Base-by-base conservation (phyloP, 2,329 filamentous ascomycete species). In the Pseudopithomyces chartarum region DNA sequence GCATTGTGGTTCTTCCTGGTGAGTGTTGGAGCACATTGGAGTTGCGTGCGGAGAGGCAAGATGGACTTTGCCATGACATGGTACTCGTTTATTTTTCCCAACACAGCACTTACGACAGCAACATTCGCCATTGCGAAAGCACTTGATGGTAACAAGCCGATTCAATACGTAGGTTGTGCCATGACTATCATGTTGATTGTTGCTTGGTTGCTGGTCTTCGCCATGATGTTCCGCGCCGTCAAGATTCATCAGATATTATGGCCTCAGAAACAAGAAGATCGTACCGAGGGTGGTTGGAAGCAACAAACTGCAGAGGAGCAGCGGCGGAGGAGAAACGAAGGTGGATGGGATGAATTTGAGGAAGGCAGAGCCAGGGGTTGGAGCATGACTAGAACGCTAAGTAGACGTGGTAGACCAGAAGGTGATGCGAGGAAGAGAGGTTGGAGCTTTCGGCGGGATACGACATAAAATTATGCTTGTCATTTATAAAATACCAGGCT, bases 1-100 rank as follows among this genome's bases (percentile, higher is more conserved):
- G 88, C 90, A 23, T 76, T 92, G 26, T 95, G 91, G 87, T 95
- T 94, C 79, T 94, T 94, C 74, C 79, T 94, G 55, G 87, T 95
- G 11, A 89, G 87, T 1, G 84, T 90, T n/a, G 88, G 90, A 2
- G 90, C 90, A 1, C 84, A 94, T 57, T 89, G 84, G 82, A 89
- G 87, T 29, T 87, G 89, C 49, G 80, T 87, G 19, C 79, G 81
- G 0, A 78, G 83, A 11, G 82, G 83, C 36, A 84, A 81, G 53
- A 85, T 92, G 79, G 83, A 86, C 3, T 95, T 93, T 67, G 88
- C 90, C 17, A 93, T 95, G 90, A 91, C 88, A 1, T 96, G 90
- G 87, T 95, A 89, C 76, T 90, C 87, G 3, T 94, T 93, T 73
- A 83, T 93, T 5, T 93, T 93, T 67, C 90, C 90, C 1, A 92